Base-by-base conservation (phyloP, 2,329 filamentous ascomycete genomes). In the Dactylonectria estremocensis region DNA sequence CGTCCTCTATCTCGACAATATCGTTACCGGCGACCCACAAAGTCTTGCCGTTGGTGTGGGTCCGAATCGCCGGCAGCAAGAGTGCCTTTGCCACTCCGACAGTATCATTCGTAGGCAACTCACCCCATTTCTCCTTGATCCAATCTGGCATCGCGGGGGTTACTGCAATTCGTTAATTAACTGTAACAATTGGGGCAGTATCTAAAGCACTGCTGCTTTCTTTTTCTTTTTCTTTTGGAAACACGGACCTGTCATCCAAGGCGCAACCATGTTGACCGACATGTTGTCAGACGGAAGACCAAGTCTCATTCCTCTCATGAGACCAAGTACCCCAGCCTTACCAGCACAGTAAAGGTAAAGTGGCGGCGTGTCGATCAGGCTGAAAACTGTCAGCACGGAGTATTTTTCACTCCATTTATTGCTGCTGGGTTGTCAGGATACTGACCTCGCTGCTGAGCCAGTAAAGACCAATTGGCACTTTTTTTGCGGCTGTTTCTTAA, bases 51-150 rank as follows among this genome's bases (percentile, higher is more conserved):
- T 49, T 49, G 22, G 22, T 49, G 3, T 49, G 20, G 46, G 46
- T 49, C 22, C 46, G 46, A n/a, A 49, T 11, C 16, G 46, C 46
- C 46, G 46, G 46, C 22, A 49, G 46, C 22, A 49, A 13, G 9
- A 49, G 46, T 28, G 46, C 46, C 22, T 49, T 49, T 49, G 46
- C 46, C 46, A 49, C 46, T 28, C 46, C 46, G 20, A 49, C 13
- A 28, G 22, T 49, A 49, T 49, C 46, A 49, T 49, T 49, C 11
- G 22, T 49, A 20, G 46, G 46, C 46, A 49, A 28, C 22, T 49
- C 46, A 9, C 46, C 46, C 46, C 46, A 49, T 49, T 49, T 49
- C 46, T 49, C 46, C 46, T 49, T 49, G 46, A 49, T 49, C 46
- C 46, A 49, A 28, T 49, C 46, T 16, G 46, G 46, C 46, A 49